Conservation (phyloP, 1,284 basidiomycete genomes). For the Laetiporus sulphureus region DNA sequence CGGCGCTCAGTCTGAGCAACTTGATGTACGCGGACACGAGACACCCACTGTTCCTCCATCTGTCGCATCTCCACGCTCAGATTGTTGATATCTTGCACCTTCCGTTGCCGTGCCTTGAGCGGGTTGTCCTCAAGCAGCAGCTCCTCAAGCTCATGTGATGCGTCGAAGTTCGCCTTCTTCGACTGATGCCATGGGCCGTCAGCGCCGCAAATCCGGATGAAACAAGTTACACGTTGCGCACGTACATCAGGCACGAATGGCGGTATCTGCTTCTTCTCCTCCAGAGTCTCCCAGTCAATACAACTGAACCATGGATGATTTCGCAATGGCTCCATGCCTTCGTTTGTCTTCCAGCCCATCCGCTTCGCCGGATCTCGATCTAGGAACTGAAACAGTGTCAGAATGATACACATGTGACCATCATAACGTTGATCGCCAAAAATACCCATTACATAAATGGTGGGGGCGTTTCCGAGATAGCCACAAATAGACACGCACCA, state of each 20-base stretch:
- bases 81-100: conserved; percentile 77
- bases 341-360: conserved; percentile 74
- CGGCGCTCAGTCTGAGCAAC: too few relatives aligned
- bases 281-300: conserved; percentile 85
- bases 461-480: conserved; percentile 1
- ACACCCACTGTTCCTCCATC: conserved; percentile 94
- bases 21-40: too few relatives aligned
- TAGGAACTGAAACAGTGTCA: conserved; percentile 51
- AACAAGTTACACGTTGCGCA: conserved; percentile 11
- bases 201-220: conserved; percentile 1
- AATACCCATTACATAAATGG: too few relatives aligned
- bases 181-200: conserved; percentile 47
- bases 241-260: conserved; percentile 92
- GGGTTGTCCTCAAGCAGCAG: conserved; percentile 95
- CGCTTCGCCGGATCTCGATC: conserved; percentile 82
- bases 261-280: conserved; percentile 73
- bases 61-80: conserved; percentile 88
- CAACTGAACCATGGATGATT: conserved; percentile 81
- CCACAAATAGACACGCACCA: conserved; percentile 37
- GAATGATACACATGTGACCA: conserved; percentile 3
- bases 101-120: conserved; percentile 89
- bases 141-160: conserved; percentile 98
- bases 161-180: conserved; percentile 98
- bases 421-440: neutral
- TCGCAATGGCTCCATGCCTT: conserved; percentile 75